These are phyloP conservation scores for Gossypium lobatum DNA, from an alignment of 441 rosid species.

Conservation along the genomic window DNA sequence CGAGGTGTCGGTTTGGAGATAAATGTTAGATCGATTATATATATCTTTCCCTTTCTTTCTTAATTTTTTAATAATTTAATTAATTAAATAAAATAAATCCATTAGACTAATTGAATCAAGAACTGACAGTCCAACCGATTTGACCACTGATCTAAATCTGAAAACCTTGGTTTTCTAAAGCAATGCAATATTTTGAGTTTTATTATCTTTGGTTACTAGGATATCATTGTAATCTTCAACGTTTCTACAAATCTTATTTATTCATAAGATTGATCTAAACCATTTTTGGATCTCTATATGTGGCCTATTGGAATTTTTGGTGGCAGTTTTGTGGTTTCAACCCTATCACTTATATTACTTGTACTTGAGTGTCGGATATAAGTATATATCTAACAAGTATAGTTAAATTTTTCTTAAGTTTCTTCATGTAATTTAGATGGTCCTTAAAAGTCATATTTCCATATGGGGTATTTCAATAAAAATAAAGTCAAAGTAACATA, in stretches of 20 bases:
- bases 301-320: not conserved
- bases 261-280: not conserved
- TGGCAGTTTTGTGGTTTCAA: not conserved
- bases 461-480: not conserved
- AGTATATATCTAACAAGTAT: not conserved
- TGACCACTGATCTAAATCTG: not conserved
- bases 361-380: not conserved
- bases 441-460: not conserved
- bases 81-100: too few relatives aligned
- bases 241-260: not conserved
- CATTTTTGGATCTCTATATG: not conserved
- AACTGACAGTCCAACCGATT: not conserved
- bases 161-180: not conserved
- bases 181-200: not conserved
- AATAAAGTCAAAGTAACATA: not conserved
- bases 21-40: not conserved
- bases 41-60: too few relatives aligned
- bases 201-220: not conserved
- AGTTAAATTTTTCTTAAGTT: too few relatives aligned
- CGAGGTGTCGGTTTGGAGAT: not conserved
- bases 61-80: too few relatives aligned
- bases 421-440: not conserved
- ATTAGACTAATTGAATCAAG: too few relatives aligned
- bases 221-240: not conserved
- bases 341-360: not conserved